Conservation (phyloP, 202 grass and related monocot species). For the Digitaria exilis region DNA sequence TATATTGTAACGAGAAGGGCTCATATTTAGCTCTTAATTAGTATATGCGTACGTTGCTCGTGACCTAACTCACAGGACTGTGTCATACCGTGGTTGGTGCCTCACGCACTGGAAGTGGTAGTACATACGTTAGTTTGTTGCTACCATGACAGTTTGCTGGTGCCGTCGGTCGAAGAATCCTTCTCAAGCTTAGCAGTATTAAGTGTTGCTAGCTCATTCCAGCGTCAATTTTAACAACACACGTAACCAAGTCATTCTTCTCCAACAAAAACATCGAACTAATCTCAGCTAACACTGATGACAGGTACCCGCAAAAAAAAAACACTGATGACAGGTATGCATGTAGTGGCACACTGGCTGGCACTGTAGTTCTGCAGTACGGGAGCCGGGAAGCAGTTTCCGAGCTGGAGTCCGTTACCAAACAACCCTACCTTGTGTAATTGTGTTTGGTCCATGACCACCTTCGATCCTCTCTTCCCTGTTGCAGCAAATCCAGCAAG, state of each 20-base stretch:
- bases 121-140: not conserved
- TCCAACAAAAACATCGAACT: not conserved
- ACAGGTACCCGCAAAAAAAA: no score
- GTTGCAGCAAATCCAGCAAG: not conserved
- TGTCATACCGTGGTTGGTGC: constrained; percentile 7
- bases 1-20: not conserved
- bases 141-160: not conserved
- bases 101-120: not conserved
- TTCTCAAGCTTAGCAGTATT: not conserved
- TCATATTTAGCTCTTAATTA: no score
- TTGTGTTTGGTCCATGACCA: not conserved
- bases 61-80: not conserved
- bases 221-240: not conserved
- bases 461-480: not conserved
- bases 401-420: not conserved
- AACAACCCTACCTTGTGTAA: not conserved
- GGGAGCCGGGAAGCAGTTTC: not conserved
- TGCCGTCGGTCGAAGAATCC: not conserved
- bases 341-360: no score
- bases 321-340: no score
- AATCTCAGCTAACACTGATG: not conserved
- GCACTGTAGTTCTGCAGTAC: not conserved
- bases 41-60: not conserved
- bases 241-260: not conserved
- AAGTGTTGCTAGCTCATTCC: no score